Base-by-base conservation (phyloP, 305 asterid species). In the Salvia sclarea region DNA sequence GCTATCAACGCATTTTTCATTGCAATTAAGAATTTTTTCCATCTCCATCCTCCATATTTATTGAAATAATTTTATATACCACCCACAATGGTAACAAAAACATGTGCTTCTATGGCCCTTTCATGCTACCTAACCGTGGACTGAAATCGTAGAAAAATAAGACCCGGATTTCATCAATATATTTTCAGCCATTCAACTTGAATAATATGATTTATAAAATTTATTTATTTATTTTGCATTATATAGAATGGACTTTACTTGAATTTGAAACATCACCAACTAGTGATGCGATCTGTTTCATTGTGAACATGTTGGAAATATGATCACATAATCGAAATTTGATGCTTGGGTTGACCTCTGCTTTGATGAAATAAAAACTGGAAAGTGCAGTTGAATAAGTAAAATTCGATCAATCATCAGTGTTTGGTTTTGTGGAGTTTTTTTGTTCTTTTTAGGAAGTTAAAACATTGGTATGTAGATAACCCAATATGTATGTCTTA, bases 1-100 rank as follows among this genome's bases (percentile, higher is more conserved):
- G 9, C 25, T 41, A 18, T 20, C 16, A 21, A 48, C 65, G 38
- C 38, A 63, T 61, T 75, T 53, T 71, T 54, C 25, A 49, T 64
- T 74, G 56, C 59, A 47, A 21, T 9, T 0, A 22, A 21, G 56
- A 1, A 3, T 49, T 20, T 38, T 38, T 38, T 38, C 44, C 44
- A 54, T 25, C 20, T 25, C 49, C 61, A 8, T 18, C 12, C 47
- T 56, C 47, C 61, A 38, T 24, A 12, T 52, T 6, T 37, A 37
- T 28, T 33, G 38, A 14, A 16, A 38, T n/a, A 50, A 61, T 41
- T 41, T 13, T 22, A 59, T 38, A 22, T 5, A 17, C 28, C 47
- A 17, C 47, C 5, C 9, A 31, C 13, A 17, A 4, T 9, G 55
- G 38, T 54, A n/a, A 54, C 20, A 13, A 28, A n/a, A 14, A 25